These are phyloP conservation scores for Cryptococcus sp. DNA, from an alignment of 1,284 basidiomycete genomes.

Conservation along the genomic window DNA sequence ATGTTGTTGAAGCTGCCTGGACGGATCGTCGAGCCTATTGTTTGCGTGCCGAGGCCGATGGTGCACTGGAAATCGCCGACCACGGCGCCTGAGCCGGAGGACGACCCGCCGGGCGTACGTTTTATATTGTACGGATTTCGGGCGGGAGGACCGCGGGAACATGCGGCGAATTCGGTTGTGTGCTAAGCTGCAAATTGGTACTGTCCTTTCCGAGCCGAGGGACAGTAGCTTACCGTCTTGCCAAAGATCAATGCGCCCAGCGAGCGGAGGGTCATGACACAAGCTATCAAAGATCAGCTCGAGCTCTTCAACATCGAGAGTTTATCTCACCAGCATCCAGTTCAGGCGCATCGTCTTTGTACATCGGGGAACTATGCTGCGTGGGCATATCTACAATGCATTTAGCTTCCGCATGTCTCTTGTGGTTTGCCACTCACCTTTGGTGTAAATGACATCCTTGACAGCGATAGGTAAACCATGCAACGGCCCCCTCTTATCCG, in stretches of 20 bases:
- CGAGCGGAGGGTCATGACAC: constrained; percentile 22
- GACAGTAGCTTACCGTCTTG: constrained; percentile 29
- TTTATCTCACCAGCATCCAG: constrained; percentile 24
- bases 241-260: constrained; percentile 39
- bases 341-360: constrained; percentile 21
- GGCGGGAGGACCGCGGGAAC: constrained; percentile 23
- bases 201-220: not conserved
- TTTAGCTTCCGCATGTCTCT: too few species aligned
- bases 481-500: constrained; percentile 28
- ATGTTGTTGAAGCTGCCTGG: constrained; percentile 44
- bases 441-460: constrained; percentile 38
- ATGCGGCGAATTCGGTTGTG: constrained; percentile 39
- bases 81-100: constrained; percentile 39
- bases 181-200: constrained; percentile 11
- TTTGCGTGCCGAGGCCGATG: constrained; percentile 37
- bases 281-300: not conserved
- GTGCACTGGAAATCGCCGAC: constrained; percentile 44
- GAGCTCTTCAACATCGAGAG: not conserved
- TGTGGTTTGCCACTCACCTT: too few species aligned
- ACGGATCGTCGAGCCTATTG: constrained; percentile 27
- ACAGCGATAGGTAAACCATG: constrained; percentile 40
- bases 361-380: constrained; percentile 32
- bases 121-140: constrained; percentile 31
- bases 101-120: constrained; percentile 41
- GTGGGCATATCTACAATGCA: constrained; percentile 43